Evolutionary conservation across 768 basidiomycete genomes (phyloP).

Genomic region (Pulveroboletus sp.): DNA sequence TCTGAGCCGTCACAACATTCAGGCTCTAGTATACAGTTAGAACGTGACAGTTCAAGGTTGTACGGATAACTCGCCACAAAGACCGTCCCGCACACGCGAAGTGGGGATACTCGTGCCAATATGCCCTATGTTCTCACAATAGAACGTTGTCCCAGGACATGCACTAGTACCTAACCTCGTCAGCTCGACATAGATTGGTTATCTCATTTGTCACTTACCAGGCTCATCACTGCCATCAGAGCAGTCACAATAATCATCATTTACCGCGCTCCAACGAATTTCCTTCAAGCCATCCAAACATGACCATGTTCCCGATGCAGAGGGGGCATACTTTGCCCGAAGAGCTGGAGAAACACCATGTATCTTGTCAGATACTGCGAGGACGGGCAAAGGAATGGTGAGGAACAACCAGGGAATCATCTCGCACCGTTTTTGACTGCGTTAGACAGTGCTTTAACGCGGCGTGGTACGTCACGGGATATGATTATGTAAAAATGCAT

Average conservation of each 20-base stretch:
- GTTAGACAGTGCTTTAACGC: neutral
- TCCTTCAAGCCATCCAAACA: constrained; percentile 79
- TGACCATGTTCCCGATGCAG: constrained; percentile 54
- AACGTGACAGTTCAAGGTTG: neutral
- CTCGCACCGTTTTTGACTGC: neutral
- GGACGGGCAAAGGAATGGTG: constrained; percentile 35
- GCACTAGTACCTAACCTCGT: constrained; percentile 69
- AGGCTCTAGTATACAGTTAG: constrained; percentile 50
- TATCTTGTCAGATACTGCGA: constrained; percentile 44
- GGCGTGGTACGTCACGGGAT: constrained; percentile 1
- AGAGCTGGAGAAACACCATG: constrained; percentile 56
- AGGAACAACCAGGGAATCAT: constrained; percentile 52
- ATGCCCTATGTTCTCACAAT: constrained; percentile 86
- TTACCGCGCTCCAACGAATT: constrained; percentile 77
- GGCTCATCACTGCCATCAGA: constrained; percentile 94
- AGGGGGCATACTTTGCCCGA: constrained; percentile 50
- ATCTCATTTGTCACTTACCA: constrained; percentile 40
- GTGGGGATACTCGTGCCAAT: constrained; percentile 73
- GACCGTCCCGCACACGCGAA: constrained; percentile 85
- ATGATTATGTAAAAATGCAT: constrained; percentile 18
- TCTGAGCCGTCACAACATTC: constrained; percentile 97
- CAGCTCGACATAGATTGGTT: constrained; percentile 4
- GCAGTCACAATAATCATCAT: constrained; percentile 96
- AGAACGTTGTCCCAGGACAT: constrained; percentile 71
- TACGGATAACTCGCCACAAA: constrained; percentile 68